A percentile compares a stretch with the other conserved stretches of the same genome.
phyloP scores from a whole-genome alignment of 2,329 filamentous ascomycete species.

The Beauveria pseudobassiana region DNA sequence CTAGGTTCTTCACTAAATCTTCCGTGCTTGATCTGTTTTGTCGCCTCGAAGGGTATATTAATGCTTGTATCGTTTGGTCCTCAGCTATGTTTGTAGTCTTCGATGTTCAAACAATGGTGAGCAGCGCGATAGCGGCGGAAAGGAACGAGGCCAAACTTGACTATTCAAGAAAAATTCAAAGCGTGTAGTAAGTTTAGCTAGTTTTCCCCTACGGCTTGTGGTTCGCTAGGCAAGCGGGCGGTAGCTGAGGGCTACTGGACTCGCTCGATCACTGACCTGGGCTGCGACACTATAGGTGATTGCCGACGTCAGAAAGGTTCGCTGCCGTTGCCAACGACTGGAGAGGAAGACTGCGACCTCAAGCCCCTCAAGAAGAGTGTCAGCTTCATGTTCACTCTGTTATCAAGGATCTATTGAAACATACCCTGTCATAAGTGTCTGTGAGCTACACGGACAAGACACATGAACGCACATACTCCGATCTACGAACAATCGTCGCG shows the following conservation, averaged over 20 bases:
- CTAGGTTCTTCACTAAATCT: too few relatives aligned
- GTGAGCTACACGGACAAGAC: too few relatives aligned
- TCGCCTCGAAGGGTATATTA: too few relatives aligned
- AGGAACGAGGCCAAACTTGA: neutral
- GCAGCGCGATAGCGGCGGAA: neutral
- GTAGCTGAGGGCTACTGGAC: neutral
- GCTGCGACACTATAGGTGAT: neutral
- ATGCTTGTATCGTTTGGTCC: too few relatives aligned
- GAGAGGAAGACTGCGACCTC: neutral
- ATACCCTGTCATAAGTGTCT: too few relatives aligned
- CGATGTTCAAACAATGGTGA: neutral
- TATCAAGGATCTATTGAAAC: too few relatives aligned
- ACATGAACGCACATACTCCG: too few relatives aligned
- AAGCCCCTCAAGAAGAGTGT: neutral
- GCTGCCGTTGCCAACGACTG: neutral
- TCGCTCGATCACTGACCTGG: neutral
- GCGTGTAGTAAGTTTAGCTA: neutral
- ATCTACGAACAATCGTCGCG: neutral
- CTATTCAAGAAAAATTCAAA: neutral
- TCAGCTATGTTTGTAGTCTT: too few relatives aligned
- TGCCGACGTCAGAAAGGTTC: neutral
- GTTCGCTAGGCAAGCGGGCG: neutral
- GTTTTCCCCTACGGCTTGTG: neutral
- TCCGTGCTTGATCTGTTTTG: too few relatives aligned
- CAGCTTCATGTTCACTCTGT: neutral